Base-by-base conservation (phyloP, 2,329 filamentous ascomycete species). In the Exophiala oligosperma region DNA sequence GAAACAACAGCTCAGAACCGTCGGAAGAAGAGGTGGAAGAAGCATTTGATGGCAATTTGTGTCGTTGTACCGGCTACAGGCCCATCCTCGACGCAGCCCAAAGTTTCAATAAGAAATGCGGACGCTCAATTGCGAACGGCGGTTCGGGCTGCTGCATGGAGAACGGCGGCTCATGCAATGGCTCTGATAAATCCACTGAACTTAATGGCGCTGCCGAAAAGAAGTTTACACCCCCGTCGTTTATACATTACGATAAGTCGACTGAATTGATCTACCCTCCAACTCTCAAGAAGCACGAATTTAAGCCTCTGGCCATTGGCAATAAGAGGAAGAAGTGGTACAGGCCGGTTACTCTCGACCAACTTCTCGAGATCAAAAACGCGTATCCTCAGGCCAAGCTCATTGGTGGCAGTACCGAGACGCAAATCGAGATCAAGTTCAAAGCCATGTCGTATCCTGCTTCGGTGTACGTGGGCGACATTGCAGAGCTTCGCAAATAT, bases 401-500 rank as follows among this genome's bases (percentile, higher is more conserved):
- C 61, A 96, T 99, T 61, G 93, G 92, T 50, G 94, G 94, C 61
- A 96, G 92, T 71, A 96, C 92, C 1, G 94, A 99, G 74, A 97
- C 93, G 0, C 94, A 97, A 74, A 97, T 99, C 60, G 94, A 99
- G 75, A 90, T 95, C 76, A 97, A 96, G 75, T 97, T 99, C 83
- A 97, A 97, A 77, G 91, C 88, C 1, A 84, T 96, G 79, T 84
- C 92, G 67, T 97, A 97, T 71, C 88, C 88, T 3, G 86, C 90
- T 1, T 97, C 92, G 0, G 90, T 99, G 0, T 97, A 89, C 65
- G 90, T 97, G 8, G 92, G 93, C 9, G 94, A 99, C 68, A 96
- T 99, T 58, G 79, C 90, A 0, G 94, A 97, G 74, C 77, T 99
- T 57, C 83, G 91, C 11, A 88, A 92, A 65, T 97, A 91, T 70